A percentile compares a stretch with the other conserved stretches of the same genome.
These are phyloP conservation scores for Blastobotrys elegans DNA, from an alignment of 1,139 yeast species.

Conservation along the genomic window DNA sequence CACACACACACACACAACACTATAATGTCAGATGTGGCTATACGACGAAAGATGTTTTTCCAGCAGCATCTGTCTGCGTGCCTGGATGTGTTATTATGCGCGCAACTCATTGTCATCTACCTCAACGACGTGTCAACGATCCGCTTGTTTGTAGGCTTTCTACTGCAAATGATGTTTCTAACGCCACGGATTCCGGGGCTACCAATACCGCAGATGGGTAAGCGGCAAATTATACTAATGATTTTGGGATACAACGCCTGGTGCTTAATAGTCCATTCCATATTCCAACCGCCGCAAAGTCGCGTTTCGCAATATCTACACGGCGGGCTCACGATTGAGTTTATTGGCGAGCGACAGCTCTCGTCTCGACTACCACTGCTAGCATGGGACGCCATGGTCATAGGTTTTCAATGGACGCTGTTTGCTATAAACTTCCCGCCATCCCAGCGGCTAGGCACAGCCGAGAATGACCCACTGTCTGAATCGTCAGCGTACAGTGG, in stretches of 20 bases:
- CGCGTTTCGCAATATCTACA: constrained; percentile 23
- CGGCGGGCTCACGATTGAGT: constrained; percentile 35
- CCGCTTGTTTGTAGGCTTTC: constrained; percentile 23
- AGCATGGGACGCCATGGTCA: constrained; percentile 23
- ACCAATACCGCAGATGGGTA: constrained; percentile 20
- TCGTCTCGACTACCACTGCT: constrained; percentile 22
- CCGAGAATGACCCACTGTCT: constrained; percentile 6
- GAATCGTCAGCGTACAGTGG: constrained; percentile 21
- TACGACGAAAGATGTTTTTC: constrained; percentile 21
- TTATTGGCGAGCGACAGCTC: constrained; percentile 30
- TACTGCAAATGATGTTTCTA: constrained; percentile 21
- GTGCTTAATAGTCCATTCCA: constrained; percentile 20
- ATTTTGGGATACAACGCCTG: constrained; percentile 20
- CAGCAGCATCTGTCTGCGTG: constrained; percentile 24
- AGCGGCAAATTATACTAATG: constrained; percentile 22
- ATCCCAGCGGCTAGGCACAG: not conserved
- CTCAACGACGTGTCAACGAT: constrained; percentile 26
- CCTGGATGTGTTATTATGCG: constrained; percentile 23
- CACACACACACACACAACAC: no score
- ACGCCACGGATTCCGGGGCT: constrained; percentile 12
- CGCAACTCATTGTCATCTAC: constrained; percentile 27
- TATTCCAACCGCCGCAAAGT: constrained; percentile 16
- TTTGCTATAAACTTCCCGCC: constrained; percentile 24
- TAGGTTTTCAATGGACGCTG: constrained; percentile 23
- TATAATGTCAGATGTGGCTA: constrained; percentile 2